A percentile compares a stretch with the other conserved stretches of the same genome.
Evolutionary conservation across 306 rosid genomes (phyloP).

Genomic region (Pyrus bretschneideri): DNA sequence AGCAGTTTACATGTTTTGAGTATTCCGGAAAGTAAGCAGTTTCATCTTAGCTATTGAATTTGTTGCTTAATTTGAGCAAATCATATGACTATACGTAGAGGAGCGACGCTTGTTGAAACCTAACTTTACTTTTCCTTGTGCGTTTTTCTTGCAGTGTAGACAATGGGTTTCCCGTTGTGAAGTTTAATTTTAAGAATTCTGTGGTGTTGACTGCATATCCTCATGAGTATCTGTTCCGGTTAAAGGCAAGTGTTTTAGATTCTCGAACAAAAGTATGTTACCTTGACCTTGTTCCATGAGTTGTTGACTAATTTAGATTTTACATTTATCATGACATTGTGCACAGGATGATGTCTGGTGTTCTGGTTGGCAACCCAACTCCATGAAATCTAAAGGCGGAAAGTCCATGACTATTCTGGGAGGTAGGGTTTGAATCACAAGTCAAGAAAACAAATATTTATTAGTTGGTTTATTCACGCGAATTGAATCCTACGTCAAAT

Average conservation of each 20-base stretch:
- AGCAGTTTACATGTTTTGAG: slow-evolving; percentile 55
- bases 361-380: slow-evolving; percentile 61
- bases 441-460: background rate
- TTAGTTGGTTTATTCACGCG: background rate
- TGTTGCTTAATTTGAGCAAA: background rate
- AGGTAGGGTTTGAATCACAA: slow-evolving; percentile 33
- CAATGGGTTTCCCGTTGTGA: slow-evolving; percentile 57
- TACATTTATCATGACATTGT: slow-evolving; percentile 8
- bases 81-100: background rate
- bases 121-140: background rate
- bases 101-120: background rate
- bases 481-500: background rate
- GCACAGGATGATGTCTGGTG: slow-evolving; percentile 40
- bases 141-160: slow-evolving; percentile 51
- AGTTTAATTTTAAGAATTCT: slow-evolving; percentile 47
- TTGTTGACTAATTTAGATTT: background rate
- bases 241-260: slow-evolving; percentile 26
- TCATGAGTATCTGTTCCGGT: slow-evolving; percentile 60
- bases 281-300: background rate
- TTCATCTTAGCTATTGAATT: slow-evolving; percentile 17
- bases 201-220: slow-evolving; percentile 51
- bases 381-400: slow-evolving; percentile 32
- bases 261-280: background rate
- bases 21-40: slow-evolving; percentile 39
- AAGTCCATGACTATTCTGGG: slow-evolving; percentile 55